Percentiles rank a stretch among this genome's conserved stretches.
Evolutionary conservation across 108 stramenopile genomes (phyloP).

Genomic region (Fragilaria crotonensis): DNA sequence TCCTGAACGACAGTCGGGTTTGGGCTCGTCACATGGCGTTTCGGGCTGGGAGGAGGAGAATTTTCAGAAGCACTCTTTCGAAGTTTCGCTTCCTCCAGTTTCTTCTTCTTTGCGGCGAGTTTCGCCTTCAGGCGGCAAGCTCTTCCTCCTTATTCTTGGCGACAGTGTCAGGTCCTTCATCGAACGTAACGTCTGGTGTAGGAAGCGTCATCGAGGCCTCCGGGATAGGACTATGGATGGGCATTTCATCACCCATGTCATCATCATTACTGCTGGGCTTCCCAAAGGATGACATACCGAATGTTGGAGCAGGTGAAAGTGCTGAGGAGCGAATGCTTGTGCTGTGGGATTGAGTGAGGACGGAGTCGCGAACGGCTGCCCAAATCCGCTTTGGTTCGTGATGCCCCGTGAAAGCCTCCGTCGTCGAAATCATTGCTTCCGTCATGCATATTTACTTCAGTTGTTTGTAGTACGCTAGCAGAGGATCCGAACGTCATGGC

Average conservation of each 20-base stretch:
- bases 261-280: neutral
- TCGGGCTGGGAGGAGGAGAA: neutral
- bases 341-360: neutral
- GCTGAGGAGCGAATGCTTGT: neutral
- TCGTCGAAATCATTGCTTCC: neutral
- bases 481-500: neutral
- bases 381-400: neutral
- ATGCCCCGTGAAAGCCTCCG: neutral
- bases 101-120: conserved; percentile 35
- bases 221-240: neutral
- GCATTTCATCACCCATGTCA: neutral
- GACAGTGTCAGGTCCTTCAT: neutral
- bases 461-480: conserved; percentile 1
- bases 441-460: neutral
- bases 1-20: no score
- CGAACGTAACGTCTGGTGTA: neutral
- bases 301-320: neutral
- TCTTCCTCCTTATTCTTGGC: neutral
- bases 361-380: neutral
- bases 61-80: neutral
- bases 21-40: neutral
- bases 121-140: conserved; percentile 34
- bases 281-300: neutral
- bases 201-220: neutral
- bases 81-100: conserved; percentile 22